Base-by-base conservation (phyloP, 192 early-diverging fungal genomes). In the Rhizophagus prolifer region DNA sequence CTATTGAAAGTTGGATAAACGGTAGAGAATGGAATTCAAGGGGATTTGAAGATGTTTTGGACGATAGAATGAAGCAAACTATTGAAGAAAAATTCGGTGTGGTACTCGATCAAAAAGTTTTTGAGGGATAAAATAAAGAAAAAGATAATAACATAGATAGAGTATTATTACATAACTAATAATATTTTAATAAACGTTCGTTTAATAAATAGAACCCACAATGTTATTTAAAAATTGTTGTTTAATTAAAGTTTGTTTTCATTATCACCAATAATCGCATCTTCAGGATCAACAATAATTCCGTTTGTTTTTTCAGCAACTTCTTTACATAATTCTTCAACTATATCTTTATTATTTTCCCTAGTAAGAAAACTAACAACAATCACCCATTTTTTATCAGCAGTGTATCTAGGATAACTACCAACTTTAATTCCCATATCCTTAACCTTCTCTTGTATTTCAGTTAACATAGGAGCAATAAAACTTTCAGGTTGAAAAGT, bases 31-130 rank as follows among this genome's bases (percentile, higher is more conserved):
- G 64, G 9, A 70, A n/a, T 38, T 71, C 70, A 6, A 72, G 70
- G 25, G 92, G 91, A 30, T 90, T 94, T 80, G 95, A 96, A 79
- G 89, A 86, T 16, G 73, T 93, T 0, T 76, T 98, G 78, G 95
- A 95, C 63, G 89, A 91, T 34, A 83, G 80, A 1, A 85, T 95
- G 86, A 89, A 89, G 70, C 78, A 83, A 16, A 82, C 85, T 34
- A 77, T 96, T 31, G 90, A 95, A 77, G 81, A 86, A 67, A 87
- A 92, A 81, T 92, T 92, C 65, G 96, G 96, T 21, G 89, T 95
- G 72, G 83, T 84, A 60, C 83, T 97, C 36, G 94, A 96, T 79
- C 88, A 91, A 12, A 84, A 81, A 9, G 82, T 92, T 19, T 95
- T 97, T 85, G 91, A 89, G 50, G 92, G 88, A 10, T 95, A 85